phyloP scores from a whole-genome alignment of 2,329 filamentous ascomycete genomes.

The Cryphonectria carpinicola region DNA sequence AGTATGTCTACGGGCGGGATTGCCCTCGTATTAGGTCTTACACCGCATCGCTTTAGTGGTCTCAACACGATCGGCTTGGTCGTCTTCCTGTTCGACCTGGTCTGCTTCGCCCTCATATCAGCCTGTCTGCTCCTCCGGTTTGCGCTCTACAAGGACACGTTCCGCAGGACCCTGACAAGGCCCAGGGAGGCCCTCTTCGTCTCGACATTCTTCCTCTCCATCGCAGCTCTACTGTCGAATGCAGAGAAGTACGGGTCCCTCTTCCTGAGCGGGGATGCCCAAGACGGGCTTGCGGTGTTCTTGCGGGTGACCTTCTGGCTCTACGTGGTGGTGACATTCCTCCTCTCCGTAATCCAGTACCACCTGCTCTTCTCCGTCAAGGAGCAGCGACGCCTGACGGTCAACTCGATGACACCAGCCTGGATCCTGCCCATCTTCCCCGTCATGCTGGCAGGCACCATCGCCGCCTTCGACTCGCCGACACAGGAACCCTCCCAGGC shows the following conservation, averaged over 20 bases:
- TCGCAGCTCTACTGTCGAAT: constrained; percentile 63
- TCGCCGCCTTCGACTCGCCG: constrained; percentile 56
- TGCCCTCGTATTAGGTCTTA: constrained; percentile 35
- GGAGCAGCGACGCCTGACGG: constrained; percentile 48
- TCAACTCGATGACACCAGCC: constrained; percentile 59
- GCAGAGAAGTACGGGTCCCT: constrained; percentile 53
- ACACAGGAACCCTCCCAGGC: constrained; percentile 52
- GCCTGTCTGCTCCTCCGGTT: constrained; percentile 47
- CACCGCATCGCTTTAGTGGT: constrained; percentile 47
- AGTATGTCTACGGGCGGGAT: constrained; percentile 40
- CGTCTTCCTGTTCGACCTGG: constrained; percentile 54
- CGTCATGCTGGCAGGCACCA: constrained; percentile 64
- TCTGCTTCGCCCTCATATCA: constrained; percentile 46
- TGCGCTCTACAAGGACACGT: constrained; percentile 45
- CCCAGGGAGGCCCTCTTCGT: constrained; percentile 63
- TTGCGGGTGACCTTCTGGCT: constrained; percentile 64
- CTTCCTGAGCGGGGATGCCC: constrained; percentile 42
- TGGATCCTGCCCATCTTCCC: constrained; percentile 68
- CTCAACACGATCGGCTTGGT: constrained; percentile 54
- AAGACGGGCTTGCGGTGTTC: constrained; percentile 53
- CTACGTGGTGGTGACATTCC: constrained; percentile 58
- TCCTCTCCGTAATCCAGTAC: constrained; percentile 60
- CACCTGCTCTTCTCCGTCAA: constrained; percentile 57
- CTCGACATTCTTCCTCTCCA: constrained; percentile 63
- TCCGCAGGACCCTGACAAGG: constrained; percentile 50